Evolutionary conservation across 1,284 basidiomycete species (phyloP).

Genomic region (Lentinus polychrous): DNA sequence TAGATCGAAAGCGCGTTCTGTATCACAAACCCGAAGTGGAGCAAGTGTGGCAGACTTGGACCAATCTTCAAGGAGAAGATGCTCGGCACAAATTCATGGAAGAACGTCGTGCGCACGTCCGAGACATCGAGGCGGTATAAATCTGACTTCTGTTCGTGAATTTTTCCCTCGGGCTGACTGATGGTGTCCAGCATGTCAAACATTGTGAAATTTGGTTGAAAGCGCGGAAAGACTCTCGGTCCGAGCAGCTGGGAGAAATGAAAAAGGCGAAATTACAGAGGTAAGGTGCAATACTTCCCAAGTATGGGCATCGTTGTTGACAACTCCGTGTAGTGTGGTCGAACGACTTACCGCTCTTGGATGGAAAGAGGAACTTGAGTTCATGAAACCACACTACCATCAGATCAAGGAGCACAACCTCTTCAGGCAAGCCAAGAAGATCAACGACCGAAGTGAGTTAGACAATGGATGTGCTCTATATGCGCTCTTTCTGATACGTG

Average conservation of each 20-base stretch:
- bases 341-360: slow-evolving; percentile 1
- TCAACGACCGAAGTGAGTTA: slow-evolving; percentile 6
- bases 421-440: neutral
- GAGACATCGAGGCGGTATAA: neutral
- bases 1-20: slow-evolving; percentile 2
- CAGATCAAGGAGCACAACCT: slow-evolving; percentile 1
- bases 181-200: slow-evolving; percentile 2
- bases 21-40: slow-evolving; percentile 8
- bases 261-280: slow-evolving; percentile 2
- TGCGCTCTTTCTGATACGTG: neutral
- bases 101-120: neutral
- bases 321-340: slow-evolving; percentile 2
- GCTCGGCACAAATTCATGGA: slow-evolving; percentile 3
- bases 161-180: neutral
- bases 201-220: neutral
- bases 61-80: neutral
- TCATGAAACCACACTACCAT: slow-evolving; percentile 3
- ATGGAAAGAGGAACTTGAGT: slow-evolving; percentile 4
- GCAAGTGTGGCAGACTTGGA: slow-evolving; percentile 4
- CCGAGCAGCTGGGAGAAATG: slow-evolving; percentile 1
- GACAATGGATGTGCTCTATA: neutral
- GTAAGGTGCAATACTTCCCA: neutral
- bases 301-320: neutral
- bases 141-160: neutral
- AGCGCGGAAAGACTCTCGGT: neutral